Base-by-base conservation (phyloP, 179 eudicot genomes). In the Kewa caespitosa region DNA sequence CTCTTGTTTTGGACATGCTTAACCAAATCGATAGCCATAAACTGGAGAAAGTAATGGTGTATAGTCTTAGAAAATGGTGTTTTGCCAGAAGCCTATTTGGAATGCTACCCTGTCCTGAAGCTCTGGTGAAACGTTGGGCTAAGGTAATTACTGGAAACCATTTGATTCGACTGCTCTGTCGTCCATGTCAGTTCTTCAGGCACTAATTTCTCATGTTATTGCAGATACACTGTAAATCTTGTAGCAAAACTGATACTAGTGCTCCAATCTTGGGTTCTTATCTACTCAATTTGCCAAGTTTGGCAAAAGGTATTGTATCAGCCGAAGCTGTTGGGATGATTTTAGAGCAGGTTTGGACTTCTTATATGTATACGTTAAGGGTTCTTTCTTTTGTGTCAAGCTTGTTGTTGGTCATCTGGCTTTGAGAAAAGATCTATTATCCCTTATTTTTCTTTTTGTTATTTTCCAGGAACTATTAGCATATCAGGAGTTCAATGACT, bases 41-140 rank as follows among this genome's bases (percentile, higher is more conserved):
- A 74, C 43, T 87, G 72, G 83, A 68, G 67, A 80, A 71, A 64
- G 79, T 83, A 30, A 69, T 87, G 33, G 71, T 37, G 41, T 77
- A 38, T 75, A 78, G 85, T 76, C 96, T 95, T 78, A 82, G 81
- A 82, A 86, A 82, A 61, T 95, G 99, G 99, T 91, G 88, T 68
- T 81, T 67, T 76, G 91, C 88, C 54, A 83, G 86, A 80, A 82
- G 67, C 74, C 76, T 90, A 68, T 79, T 83, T 38, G 61, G 72
- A 70, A 66, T 52, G 75, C 85, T 95, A 64, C 90, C 95, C 72
- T 69, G 77, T 79, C 98, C 98, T 64, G 79, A 30, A 55, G 74
- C 85, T 81, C 74, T 95, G 85, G 85, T 95, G 72, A 93, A 86
- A 74, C 85, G 78, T 68, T 95, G 97, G 97, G 92, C 87, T 75